A percentile compares a stretch with the other conserved stretches of the same genome.
Conservation (phyloP, 2,329 filamentous ascomycete genomes). For the Graphilbum sp. region DNA sequence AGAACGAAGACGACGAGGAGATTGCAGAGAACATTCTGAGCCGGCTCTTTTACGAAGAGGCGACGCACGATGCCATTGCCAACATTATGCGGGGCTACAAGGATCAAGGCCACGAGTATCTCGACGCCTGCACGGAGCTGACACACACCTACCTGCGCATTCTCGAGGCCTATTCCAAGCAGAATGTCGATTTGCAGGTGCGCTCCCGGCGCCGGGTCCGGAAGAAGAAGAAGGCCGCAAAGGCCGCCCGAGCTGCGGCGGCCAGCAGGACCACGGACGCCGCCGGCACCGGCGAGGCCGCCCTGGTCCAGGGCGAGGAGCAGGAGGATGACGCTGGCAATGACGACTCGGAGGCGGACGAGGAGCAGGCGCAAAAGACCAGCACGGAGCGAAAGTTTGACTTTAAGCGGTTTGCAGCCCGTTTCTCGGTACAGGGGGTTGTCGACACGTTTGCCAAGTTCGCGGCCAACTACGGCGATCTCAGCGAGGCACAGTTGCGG, state of each 20-base stretch:
- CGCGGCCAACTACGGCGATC: conserved; percentile 62
- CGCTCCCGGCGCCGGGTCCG: conserved; percentile 61
- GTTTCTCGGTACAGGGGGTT: conserved; percentile 70
- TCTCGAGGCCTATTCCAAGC: conserved; percentile 83
- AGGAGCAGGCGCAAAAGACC: conserved; percentile 50
- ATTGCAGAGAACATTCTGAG: conserved; percentile 96
- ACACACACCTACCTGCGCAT: conserved; percentile 84
- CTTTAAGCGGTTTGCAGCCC: conserved; percentile 65
- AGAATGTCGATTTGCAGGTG: conserved; percentile 86
- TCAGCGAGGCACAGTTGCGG: conserved; percentile 69
- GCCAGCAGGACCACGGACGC: no score
- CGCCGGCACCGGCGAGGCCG: no score
- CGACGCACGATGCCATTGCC: conserved; percentile 76
- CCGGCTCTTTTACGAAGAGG: conserved; percentile 96
- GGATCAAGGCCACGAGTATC: conserved; percentile 82
- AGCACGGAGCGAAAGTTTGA: conserved; percentile 84
- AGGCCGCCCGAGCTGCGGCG: conserved; percentile 14
- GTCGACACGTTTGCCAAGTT: conserved; percentile 81
- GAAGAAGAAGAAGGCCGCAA: conserved; percentile 52
- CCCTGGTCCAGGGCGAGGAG: conserved; percentile 37
- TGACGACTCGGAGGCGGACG: conserved; percentile 57
- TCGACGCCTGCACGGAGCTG: conserved; percentile 83
- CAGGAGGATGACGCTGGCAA: conserved; percentile 39
- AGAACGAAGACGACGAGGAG: conserved; percentile 83
- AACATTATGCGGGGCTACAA: conserved; percentile 75